Conservation (phyloP, 768 basidiomycete genomes). For the Glaciozyma antarctica region DNA sequence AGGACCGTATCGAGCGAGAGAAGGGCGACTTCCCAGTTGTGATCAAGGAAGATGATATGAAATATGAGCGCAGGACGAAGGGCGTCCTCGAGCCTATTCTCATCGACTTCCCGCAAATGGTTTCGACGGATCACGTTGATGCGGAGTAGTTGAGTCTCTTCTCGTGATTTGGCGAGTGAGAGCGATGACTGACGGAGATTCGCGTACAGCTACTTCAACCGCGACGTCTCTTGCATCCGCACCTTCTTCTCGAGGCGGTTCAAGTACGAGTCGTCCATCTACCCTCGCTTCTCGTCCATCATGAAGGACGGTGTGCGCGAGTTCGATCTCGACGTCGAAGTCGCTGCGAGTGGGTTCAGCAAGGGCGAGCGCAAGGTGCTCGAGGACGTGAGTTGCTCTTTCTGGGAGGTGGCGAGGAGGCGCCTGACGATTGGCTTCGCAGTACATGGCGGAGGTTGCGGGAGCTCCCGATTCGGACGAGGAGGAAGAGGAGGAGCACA, state of each 20-base stretch:
- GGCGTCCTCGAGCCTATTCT: constrained; percentile 57
- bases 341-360: constrained; percentile 88
- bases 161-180: background rate
- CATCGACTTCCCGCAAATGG: constrained; percentile 99
- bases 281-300: constrained; percentile 67
- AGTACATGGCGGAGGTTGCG: constrained; percentile 38
- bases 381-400: constrained; percentile 51
- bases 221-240: constrained; percentile 93
- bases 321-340: constrained; percentile 77
- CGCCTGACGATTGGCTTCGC: background rate
- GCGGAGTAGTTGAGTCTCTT: constrained; percentile 75
- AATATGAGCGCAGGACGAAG: constrained; percentile 15
- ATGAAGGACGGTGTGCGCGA: constrained; percentile 47
- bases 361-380: constrained; percentile 69
- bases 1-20: constrained; percentile 15
- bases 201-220: constrained; percentile 83
- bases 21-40: constrained; percentile 22
- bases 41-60: constrained; percentile 26
- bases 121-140: constrained; percentile 89
- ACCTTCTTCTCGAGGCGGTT: constrained; percentile 85
- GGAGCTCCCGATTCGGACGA: constrained; percentile 41
- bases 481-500: constrained; percentile 43
- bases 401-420: background rate
- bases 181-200: background rate
- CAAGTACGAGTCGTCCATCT: constrained; percentile 79